Evolutionary conservation across 805 yeast genomes (phyloP), one percentile per base, ranked within the genome.

Genomic region (Schizosaccharomyces octosporus): DNA sequence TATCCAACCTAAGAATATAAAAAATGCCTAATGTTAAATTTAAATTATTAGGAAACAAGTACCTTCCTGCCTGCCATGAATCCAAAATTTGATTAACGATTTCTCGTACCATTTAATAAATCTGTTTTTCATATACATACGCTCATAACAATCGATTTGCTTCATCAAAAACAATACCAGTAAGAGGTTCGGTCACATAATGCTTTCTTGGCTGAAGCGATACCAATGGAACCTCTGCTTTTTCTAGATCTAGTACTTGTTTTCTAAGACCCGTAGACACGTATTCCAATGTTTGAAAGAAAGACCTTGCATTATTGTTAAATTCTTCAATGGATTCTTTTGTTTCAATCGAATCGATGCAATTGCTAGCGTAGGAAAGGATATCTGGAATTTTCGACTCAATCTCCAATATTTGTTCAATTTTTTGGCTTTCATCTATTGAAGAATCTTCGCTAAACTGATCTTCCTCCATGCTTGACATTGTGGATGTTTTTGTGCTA

Each of bases 391-490:
- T 51, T 29, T 29, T 51, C 21, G 36, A 17, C 32, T 51, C 57
- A 51, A 51, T 21, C 5, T 51, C 57, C 9, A 29, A 17, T 11
- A 51, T 42, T 67, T 64, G 48, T 63, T 72, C 66, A 68, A 76
- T 70, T 29, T 51, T 17, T 51, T 77, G 77, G 19, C 31, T 51
- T 6, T 51, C 57, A 51, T 21, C 31, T 13, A 17, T 9, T 51
- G 11, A 3, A 19, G 51, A 45, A 7, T 45, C 27, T 17, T 45
- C 51, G 27, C 51, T 45, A 13, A 45, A 45, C 9, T 19, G 51
- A 45, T 45, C 51, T n/a, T 45, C 51, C 7, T 45, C 51, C 21
- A n/a, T 45, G 4, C 27, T 45, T 7, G 51, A 19, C 51, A 45
- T 45, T 24, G 51, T 45, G 21, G 3, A 45, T 19, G 27, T 17